These are phyloP conservation scores for Aspergillus texensis DNA, from an alignment of 2,329 filamentous ascomycete genomes.

Conservation along the genomic window DNA sequence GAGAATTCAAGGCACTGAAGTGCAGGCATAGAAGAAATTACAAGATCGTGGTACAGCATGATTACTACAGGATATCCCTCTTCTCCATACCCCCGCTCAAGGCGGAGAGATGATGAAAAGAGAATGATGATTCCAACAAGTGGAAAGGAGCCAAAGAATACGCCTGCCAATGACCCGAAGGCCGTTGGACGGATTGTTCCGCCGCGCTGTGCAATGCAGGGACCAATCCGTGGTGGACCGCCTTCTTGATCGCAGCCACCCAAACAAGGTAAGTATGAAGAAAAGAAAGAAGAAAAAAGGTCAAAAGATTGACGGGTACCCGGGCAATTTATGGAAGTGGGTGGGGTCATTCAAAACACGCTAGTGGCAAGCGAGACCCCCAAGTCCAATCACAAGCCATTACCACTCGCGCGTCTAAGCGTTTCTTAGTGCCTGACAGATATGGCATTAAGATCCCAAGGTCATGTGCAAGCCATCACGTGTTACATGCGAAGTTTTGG, in stretches of 20 bases:
- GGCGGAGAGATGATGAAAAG: conserved; percentile 48
- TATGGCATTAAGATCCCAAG: conserved; percentile 10
- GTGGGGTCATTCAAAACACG: conserved; percentile 10
- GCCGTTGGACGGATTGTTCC: conserved; percentile 53
- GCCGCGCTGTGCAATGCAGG: conserved; percentile 63
- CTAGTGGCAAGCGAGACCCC: conserved; percentile 36
- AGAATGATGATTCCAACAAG: conserved; percentile 23
- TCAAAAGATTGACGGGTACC: conserved; percentile 22
- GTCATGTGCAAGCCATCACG: conserved; percentile 26
- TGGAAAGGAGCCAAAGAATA: conserved; percentile 53
- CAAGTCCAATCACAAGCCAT: neutral
- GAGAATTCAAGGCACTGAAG: too few relatives aligned
- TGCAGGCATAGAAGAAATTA: too few relatives aligned
- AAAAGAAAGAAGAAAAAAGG: conserved; percentile 43
- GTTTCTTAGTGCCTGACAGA: conserved; percentile 12
- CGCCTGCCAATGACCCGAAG: conserved; percentile 53
- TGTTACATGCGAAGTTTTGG: conserved; percentile 38
- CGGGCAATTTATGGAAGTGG: conserved; percentile 34
- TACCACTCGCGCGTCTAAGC: rapidly evolving
- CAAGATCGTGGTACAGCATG: too few relatives aligned
- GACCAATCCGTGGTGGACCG: conserved; percentile 50
- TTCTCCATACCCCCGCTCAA: conserved; percentile 42
- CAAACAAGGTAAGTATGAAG: conserved; percentile 58
- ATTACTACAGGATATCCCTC: conserved; percentile 6
- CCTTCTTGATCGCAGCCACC: conserved; percentile 51